phyloP scores from a whole-genome alignment of 352 stramenopile species.

The Pythium insidiosum region DNA sequence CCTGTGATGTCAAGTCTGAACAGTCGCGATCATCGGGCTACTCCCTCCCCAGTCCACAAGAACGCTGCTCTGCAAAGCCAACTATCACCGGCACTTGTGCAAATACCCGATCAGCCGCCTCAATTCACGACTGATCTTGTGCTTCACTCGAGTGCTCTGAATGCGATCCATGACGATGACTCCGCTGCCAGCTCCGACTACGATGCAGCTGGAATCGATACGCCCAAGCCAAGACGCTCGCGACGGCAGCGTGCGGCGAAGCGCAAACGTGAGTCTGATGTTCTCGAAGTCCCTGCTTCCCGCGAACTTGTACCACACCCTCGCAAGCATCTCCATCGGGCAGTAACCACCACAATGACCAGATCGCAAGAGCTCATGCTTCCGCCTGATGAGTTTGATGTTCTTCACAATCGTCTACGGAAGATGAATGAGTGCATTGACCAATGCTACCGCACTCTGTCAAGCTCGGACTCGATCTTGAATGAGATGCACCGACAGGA shows the following conservation, averaged over 20 bases:
- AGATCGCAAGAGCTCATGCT: constrained; percentile 29
- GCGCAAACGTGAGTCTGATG: constrained; percentile 23
- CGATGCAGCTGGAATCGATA: constrained; percentile 9
- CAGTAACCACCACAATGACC: constrained; percentile 38
- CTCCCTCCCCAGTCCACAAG: too few relatives aligned
- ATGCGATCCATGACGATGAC: constrained; percentile 18
- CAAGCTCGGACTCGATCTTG: constrained; percentile 31
- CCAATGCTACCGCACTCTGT: constrained; percentile 41
- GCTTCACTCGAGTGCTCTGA: constrained; percentile 15
- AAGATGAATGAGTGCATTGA: constrained; percentile 70
- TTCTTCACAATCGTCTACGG: constrained; percentile 46
- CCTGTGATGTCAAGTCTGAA: too few relatives aligned
- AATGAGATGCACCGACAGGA: constrained; percentile 49
- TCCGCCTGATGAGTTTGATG: constrained; percentile 57
- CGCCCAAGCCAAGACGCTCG: neutral
- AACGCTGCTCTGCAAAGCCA: too few relatives aligned
- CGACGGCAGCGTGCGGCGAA: constrained; percentile 16
- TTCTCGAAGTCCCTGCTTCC: constrained; percentile 34
- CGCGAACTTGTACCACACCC: constrained; percentile 40
- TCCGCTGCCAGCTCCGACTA: constrained; percentile 24
- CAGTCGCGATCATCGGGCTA: too few relatives aligned
- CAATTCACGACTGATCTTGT: constrained; percentile 18
- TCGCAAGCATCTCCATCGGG: constrained; percentile 31
- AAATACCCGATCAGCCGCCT: constrained; percentile 13
- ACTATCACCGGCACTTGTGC: neutral